phyloP scores from a whole-genome alignment of 1,284 basidiomycete genomes.

The Ganoderma boninense region DNA sequence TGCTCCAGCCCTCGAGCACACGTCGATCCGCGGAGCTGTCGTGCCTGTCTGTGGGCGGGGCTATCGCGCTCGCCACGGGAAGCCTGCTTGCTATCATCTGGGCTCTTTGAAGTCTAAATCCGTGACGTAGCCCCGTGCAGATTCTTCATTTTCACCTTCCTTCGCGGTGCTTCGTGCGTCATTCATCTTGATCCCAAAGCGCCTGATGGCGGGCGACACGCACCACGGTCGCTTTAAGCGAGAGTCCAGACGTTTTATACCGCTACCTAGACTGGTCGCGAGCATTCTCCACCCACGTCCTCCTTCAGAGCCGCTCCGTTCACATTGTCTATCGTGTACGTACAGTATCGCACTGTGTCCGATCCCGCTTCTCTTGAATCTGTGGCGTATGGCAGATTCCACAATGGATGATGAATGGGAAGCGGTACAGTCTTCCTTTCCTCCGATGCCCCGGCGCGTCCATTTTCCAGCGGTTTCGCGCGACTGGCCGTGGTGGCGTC shows the following conservation, averaged over 20 bases:
- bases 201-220: background rate
- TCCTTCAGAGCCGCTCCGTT: constrained; percentile 4
- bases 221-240: constrained; percentile 8
- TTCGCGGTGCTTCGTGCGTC: background rate
- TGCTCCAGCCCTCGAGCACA: constrained; percentile 35
- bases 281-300: constrained; percentile 3
- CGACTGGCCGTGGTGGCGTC: constrained; percentile 14
- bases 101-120: constrained; percentile 21
- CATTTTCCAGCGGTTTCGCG: constrained; percentile 7
- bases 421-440: constrained; percentile 3
- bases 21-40: constrained; percentile 32
- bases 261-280: constrained; percentile 19
- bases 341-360: constrained; percentile 5
- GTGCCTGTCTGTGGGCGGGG: constrained; percentile 6
- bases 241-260: constrained; percentile 12
- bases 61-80: constrained; percentile 22
- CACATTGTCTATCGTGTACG: constrained; percentile 10
- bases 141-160: constrained; percentile 4
- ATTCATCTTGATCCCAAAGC: background rate
- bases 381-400: constrained; percentile 11
- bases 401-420: constrained; percentile 6
- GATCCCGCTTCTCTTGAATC: background rate
- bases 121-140: background rate
- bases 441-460: constrained; percentile 13
- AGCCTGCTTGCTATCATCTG: constrained; percentile 25